Base-by-base conservation (phyloP, 257 asterid species). In the Nicotiana tomentosiformis region DNA sequence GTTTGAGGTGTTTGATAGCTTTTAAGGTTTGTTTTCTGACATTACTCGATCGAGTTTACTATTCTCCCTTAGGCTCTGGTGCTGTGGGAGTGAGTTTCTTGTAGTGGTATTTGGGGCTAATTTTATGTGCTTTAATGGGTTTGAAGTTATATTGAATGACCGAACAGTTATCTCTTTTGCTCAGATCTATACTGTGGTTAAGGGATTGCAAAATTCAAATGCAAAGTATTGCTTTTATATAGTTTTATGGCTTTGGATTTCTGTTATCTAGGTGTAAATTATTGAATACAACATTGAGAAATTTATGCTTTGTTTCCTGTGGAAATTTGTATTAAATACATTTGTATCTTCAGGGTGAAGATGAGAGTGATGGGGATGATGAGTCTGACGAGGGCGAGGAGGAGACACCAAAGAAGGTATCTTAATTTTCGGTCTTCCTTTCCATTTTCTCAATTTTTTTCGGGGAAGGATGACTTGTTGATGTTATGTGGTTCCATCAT, bases 361-460 rank as follows among this genome's bases (percentile, higher is more conserved):
- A 88, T 66, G 89, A 84, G 57, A 85, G 86, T 62, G 85, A 69
- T 1, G 89, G 32, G 1, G 78, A 81, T 4, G 91, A 86, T 5
- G 93, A 90, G 17, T 87, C 92, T 39, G 92, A 82, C 56, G 95
- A 91, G 37, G 87, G 90, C 32, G 97, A 90, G 18, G 97, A 95
- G 83, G 99, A 92, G 88, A 94, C 97, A 0, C 98, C 95, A 8
- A 88, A 89, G 88, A 96, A 94, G 98, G 99, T 95, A 86, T 18
- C 7, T 9, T 33, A 26, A 10, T 17, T 18, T 37, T 8, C 20
- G 26, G 3, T 35, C 46, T 29, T 20, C 5, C 37, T 82, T 77
- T 29, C 29, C 23, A 15, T 46, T 5, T 53, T 33, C 32, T 39
- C 56, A 23, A n/a, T 0, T 5, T 12, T 16, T 70, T 82, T 43